Percentiles rank a stretch among this genome's conserved stretches.
Conservation (phyloP, 2,329 filamentous ascomycete species). For the Amauroascus niger region DNA sequence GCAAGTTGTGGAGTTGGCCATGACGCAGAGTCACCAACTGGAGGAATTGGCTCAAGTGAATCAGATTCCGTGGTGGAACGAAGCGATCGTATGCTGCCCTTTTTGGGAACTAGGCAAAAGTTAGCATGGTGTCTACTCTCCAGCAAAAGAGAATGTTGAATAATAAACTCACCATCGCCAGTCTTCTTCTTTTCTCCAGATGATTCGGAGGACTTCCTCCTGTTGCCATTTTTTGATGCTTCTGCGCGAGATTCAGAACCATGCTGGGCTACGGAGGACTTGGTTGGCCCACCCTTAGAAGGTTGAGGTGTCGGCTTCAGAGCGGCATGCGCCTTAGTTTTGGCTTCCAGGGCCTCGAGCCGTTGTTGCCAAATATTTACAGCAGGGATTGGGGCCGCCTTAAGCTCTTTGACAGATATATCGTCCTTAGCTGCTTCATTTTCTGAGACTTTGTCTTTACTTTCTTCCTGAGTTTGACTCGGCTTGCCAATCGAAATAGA, state of each 20-base stretch:
- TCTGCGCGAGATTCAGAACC: constrained; percentile 31
- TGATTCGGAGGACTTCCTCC: constrained; percentile 32
- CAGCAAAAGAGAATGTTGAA: neutral
- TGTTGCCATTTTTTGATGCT: constrained; percentile 31
- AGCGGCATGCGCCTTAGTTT: constrained; percentile 34
- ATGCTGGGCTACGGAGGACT: constrained; percentile 18
- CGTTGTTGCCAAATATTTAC: constrained; percentile 86
- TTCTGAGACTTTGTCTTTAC: constrained; percentile 45
- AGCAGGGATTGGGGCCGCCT: constrained; percentile 68
- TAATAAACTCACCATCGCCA: constrained; percentile 25
- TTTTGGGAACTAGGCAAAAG: constrained; percentile 18
- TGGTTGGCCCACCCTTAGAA: constrained; percentile 23
- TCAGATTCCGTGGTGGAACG: constrained; percentile 17
- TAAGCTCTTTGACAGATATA: constrained; percentile 52
- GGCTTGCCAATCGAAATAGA: constrained; percentile 52
- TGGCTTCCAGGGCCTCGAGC: constrained; percentile 53
- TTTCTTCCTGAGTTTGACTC: constrained; percentile 33
- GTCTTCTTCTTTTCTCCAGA: constrained; percentile 25
- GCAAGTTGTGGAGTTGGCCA: constrained; percentile 88
- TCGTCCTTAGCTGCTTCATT: constrained; percentile 53
- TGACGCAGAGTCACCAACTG: constrained; percentile 63
- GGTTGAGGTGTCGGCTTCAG: constrained; percentile 25
- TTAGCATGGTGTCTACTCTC: neutral
- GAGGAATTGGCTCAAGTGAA: constrained; percentile 41
- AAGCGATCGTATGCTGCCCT: constrained; percentile 15